Evolutionary conservation across 2,329 filamentous ascomycete species (phyloP), one percentile per base, ranked within the genome.

Genomic region (Trichothecium roseum): DNA sequence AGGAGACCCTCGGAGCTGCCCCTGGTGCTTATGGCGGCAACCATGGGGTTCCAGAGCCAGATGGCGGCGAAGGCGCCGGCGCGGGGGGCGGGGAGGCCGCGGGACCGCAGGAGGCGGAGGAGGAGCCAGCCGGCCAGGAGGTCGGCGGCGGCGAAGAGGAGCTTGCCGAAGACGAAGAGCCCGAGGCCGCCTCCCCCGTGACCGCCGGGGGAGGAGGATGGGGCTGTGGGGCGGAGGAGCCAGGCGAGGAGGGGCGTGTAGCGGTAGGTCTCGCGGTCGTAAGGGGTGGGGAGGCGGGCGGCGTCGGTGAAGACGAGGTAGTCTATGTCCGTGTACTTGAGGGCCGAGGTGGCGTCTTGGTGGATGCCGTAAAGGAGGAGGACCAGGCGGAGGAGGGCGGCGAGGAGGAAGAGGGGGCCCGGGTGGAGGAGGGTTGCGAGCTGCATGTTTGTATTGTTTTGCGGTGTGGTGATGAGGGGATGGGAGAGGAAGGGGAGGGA

Each of bases 301-400:
- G 91, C 91, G 57, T 96, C 89, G 33, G 91, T 96, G 67, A 98
- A 98, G 56, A 98, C 91, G 45, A 87, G 78, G 62, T 98, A 98
- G 68, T 98, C 91, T 50, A 98, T 95, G 61, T 98, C 91, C 35
- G 91, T 98, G 66, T 96, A 98, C 63, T 96, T 96, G 53, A 98
- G 64, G 12, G 89, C 80, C 7, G 87, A 93, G 61, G 88, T 72
- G 40, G 85, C 81, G 61, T 98, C 91, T 64, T 98, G 91, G 68
- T 84, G 88, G 41, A 86, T 74, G 39, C 91, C 89, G 57, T 96
- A 96, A 50, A 93, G 55, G 34, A 96, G 73, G 43, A 98, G 78
- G 22, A 65, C 56, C 5, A 75, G 54, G 41, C 91, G 84, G 17
- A 98, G 72, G 32, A 78, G 49, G 36, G 78, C 63, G 34, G 74